phyloP scores from a whole-genome alignment of 139 green algal species.

The Coccomyxa sp. region DNA sequence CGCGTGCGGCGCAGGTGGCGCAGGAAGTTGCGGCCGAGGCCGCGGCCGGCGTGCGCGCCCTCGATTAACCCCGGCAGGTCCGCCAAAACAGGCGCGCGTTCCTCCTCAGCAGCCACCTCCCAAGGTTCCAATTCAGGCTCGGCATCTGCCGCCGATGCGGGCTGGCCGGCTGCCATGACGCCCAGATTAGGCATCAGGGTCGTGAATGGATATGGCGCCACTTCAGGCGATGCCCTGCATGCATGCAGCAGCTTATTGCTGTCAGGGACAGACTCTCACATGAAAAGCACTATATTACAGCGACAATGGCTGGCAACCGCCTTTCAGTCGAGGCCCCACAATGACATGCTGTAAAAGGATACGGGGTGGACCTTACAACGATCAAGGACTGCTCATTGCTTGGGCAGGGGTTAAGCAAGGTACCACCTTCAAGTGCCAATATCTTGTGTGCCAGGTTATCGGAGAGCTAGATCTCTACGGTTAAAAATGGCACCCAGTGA shows the following conservation, averaged over 20 bases:
- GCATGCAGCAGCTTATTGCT: not conserved
- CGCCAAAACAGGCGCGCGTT: conserved; percentile 46
- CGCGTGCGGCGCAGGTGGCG: conserved; percentile 74
- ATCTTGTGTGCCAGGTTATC: no score
- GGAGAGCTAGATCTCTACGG: no score
- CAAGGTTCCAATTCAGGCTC: not conserved
- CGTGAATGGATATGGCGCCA: conserved; percentile 92
- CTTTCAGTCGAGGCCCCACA: no score
- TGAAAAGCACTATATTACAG: no score
- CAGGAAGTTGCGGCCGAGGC: conserved; percentile 84
- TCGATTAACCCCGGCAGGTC: conserved; percentile 89
- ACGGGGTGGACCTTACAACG: no score
- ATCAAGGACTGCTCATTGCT: no score
- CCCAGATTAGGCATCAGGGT: conserved; percentile 94
- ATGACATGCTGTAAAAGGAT: no score
- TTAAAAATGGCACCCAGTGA: no score
- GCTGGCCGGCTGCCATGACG: conserved; percentile 43
- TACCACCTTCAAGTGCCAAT: no score
- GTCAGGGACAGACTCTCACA: no score
- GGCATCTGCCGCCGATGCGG: not conserved
- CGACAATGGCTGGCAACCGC: no score
- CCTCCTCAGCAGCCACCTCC: not conserved
- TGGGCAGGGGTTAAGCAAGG: no score
- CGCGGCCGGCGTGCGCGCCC: conserved; percentile 51
- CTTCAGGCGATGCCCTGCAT: conserved; percentile 62